These are phyloP conservation scores for Psilocybe cyanescens DNA, from an alignment of 768 basidiomycete genomes.

Conservation along the genomic window DNA sequence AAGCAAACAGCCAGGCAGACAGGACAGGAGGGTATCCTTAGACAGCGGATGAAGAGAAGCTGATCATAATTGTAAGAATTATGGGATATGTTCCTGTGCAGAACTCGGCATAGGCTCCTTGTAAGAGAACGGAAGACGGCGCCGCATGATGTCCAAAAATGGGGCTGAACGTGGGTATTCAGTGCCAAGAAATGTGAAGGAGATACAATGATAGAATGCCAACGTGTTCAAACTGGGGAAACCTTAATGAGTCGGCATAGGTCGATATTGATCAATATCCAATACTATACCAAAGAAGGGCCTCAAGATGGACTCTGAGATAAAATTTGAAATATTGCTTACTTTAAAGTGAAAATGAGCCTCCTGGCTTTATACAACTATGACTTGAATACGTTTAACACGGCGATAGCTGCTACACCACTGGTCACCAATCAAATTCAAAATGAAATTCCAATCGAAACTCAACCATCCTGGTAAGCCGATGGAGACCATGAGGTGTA, in stretches of 20 bases:
- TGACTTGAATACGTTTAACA: neutral
- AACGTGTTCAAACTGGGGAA: too few species aligned
- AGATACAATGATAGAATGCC: neutral
- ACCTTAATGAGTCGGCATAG: too few species aligned
- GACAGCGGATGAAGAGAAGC: slow-evolving; percentile 1
- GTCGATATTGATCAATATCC: too few species aligned
- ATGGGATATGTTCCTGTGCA: slow-evolving; percentile 1
- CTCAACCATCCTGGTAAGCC: neutral
- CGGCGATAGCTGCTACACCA: neutral
- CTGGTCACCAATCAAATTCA: neutral
- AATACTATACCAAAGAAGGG: too few species aligned
- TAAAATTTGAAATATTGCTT: neutral
- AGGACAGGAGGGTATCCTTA: neutral
- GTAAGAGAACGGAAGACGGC: neutral
- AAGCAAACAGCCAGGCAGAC: neutral
- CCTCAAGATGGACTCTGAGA: too few species aligned
- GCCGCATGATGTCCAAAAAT: neutral
- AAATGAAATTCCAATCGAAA: neutral
- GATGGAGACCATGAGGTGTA: neutral
- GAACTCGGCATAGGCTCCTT: neutral
- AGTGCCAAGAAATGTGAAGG: neutral
- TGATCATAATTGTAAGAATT: neutral
- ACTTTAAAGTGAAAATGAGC: neutral
- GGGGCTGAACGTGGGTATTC: neutral
- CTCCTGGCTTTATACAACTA: neutral